Base-by-base conservation (phyloP, 2,329 filamentous ascomycete genomes). In the Colletotrichum sublineola region DNA sequence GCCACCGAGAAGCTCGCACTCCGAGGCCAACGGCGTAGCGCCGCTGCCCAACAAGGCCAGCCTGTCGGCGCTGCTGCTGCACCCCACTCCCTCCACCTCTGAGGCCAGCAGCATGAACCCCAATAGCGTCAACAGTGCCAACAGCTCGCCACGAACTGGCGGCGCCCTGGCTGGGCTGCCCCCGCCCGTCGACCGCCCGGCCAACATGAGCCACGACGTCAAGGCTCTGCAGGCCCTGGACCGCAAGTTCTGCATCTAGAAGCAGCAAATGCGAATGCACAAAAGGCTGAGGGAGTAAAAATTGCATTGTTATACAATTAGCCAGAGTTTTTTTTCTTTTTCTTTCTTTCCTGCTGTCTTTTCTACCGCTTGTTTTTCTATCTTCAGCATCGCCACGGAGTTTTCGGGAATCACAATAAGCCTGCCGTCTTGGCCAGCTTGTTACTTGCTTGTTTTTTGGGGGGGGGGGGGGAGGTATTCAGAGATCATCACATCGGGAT, bases 151-250 rank as follows among this genome's bases (percentile, higher is more conserved):
- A 12, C 83, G 85, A 74, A 78, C 77, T 24, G 75, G 76, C 6
- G 83, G 83, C 31, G 84, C 84, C 42, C 84, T 87, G 9, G 84
- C 86, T 67, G 87, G 89, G 76, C 89, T 89, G 29, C 66, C 74
- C 62, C 87, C 87, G 9, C 87, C 84, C 63, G 86, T 46, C 9
- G 73, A 88, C 72, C 89, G 89, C 74, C 80, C 89, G 36, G 87
- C 85, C 6, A 89, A 88, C 61, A 83, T 69, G 53, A 84, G 86
- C 24, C 91, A 93, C 79, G 92, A 94, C 75, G 87, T 87, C 73
- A 85, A 91, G 75, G 91, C 91, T 1, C 80, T 94, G 57, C 86
- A 90, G 74, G 90, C 93, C 78, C 82, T 94, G 62, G 90, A 94
- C 80, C 84, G 86, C 74, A 88, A 88, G 76, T 89, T 89, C 76